These are phyloP conservation scores for Syncephalastrum monosporum DNA, from an alignment of 371 early-diverging fungal genomes.

Conservation along the genomic window DNA sequence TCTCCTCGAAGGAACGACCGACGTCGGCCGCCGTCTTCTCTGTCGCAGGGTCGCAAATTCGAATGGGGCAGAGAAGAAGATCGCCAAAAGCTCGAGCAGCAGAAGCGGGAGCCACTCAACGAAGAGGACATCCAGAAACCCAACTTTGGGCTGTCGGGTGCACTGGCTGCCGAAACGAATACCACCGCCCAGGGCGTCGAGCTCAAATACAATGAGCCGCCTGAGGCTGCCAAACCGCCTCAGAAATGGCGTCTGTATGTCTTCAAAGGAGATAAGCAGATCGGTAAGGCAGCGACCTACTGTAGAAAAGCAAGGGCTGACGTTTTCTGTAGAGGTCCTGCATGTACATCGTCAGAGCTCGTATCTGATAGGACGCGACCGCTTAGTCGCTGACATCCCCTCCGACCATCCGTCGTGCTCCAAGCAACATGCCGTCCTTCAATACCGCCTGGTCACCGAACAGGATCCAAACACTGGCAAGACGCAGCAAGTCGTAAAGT, in stretches of 20 bases:
- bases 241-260: conserved; percentile 84
- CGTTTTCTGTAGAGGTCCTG: conserved; percentile 62
- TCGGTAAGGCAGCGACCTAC: conserved; percentile 54
- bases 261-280: conserved; percentile 86
- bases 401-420: conserved; percentile 88
- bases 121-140: conserved; percentile 30
- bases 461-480: conserved; percentile 32
- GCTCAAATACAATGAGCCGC: conserved; percentile 88
- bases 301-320: background rate
- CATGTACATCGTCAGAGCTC: conserved; percentile 86
- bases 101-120: conserved; percentile 12
- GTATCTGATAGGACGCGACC: conserved; percentile 88
- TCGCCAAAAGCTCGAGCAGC: conserved; percentile 10
- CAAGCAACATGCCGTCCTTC: conserved; percentile 90
- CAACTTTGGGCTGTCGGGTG: conserved; percentile 78
- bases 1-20: too few relatives aligned
- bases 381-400: conserved; percentile 88
- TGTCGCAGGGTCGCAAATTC: background rate
- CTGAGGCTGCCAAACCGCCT: conserved; percentile 82
- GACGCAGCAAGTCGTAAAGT: conserved; percentile 49
- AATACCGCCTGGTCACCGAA: conserved; percentile 67
- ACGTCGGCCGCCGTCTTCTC: too few relatives aligned
- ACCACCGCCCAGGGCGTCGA: conserved; percentile 78
- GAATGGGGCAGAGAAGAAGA: conserved; percentile 19
- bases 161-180: conserved; percentile 84